Evolutionary conservation across 305 asterid species (phyloP), one percentile per base, ranked within the genome.

Genomic region (Fraxinus velutina): DNA sequence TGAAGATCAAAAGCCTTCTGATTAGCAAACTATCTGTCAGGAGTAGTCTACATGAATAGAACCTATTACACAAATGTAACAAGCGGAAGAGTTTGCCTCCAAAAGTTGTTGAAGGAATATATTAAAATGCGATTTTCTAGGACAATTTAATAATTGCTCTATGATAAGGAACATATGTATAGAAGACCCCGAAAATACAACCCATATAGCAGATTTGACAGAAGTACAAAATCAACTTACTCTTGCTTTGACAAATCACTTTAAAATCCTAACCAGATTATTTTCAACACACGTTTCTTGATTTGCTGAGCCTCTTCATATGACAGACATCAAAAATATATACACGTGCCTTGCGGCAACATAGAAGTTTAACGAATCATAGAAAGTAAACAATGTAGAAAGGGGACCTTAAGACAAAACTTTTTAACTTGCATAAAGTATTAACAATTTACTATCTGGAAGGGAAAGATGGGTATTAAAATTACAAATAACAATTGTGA

Each of bases 401-500:
- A 75, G 34, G 27, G 68, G 71, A 70, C 42, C 81, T 24, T 8
- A 24, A 83, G 77, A 66, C 30, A 82, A 34, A 47, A 50, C 44
- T 71, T 39, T 79, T 70, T 19, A 80, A 76, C 50, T 34, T 36
- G 64, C 64, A 64, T 37, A 57, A 24, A n/a, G 9, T 36, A 73
- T 30, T 50, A 73, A 42, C 2, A 71, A 19, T 12, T 74, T 15
- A 77, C 17, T 66, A 12, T 47, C 66, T 70, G 60, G 79, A 68
- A 55, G 12, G 13, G 68, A 76, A 73, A 83, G 74, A 13, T 47
- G 22, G 22, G 27, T 81, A 19, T 37, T 80, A 83, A 39, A 42
- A 50, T 75, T 90, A 83, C 81, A 66, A 82, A 83, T 12, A 80
- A 80, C 55, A 77, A 82, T 82, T 39, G 79, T 79, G 83, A 82